Evolutionary conservation across 2,329 filamentous ascomycete genomes (phyloP).

Genomic region (Phoma herbarum): DNA sequence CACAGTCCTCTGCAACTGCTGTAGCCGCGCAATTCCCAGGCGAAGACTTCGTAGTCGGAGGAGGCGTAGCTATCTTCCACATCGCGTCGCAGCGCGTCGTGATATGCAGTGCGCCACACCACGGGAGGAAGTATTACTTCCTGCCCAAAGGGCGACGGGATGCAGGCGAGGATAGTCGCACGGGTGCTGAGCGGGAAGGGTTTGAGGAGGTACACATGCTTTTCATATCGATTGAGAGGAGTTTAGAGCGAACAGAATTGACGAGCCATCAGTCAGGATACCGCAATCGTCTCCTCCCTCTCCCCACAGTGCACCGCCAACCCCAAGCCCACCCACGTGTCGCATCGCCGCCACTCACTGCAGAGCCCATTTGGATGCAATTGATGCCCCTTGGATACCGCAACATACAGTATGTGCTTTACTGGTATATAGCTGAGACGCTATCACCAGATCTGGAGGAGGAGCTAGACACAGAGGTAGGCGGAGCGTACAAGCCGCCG

Average conservation of each 20-base stretch:
- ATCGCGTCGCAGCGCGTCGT: constrained; percentile 57
- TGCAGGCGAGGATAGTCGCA: constrained; percentile 55
- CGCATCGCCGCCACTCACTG: constrained; percentile 40
- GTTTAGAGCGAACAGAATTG: too few relatives aligned
- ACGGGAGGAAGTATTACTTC: constrained; percentile 54
- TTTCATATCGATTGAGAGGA: too few relatives aligned
- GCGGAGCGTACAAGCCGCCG: constrained; percentile 50
- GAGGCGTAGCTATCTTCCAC: constrained; percentile 62
- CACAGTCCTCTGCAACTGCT: constrained; percentile 24
- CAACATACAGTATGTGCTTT: constrained; percentile 55
- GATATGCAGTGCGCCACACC: constrained; percentile 55
- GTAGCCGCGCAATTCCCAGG: constrained; percentile 41
- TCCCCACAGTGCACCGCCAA: constrained; percentile 57
- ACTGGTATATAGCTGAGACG: constrained; percentile 60
- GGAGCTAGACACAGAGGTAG: constrained; percentile 32
- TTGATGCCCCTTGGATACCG: constrained; percentile 49
- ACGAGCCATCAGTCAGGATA: constrained; percentile 54
- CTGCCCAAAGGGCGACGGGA: constrained; percentile 60
- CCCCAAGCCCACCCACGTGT: constrained; percentile 50
- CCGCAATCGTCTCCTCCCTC: constrained; percentile 58
- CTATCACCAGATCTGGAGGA: constrained; percentile 51
- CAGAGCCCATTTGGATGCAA: constrained; percentile 59
- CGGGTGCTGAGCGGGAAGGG: constrained; percentile 59
- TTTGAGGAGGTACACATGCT: constrained; percentile 56
- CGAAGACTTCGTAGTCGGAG: constrained; percentile 42